Evolutionary conservation across 257 asterid genomes (phyloP).

Genomic region (Nicotiana noctiflora): DNA sequence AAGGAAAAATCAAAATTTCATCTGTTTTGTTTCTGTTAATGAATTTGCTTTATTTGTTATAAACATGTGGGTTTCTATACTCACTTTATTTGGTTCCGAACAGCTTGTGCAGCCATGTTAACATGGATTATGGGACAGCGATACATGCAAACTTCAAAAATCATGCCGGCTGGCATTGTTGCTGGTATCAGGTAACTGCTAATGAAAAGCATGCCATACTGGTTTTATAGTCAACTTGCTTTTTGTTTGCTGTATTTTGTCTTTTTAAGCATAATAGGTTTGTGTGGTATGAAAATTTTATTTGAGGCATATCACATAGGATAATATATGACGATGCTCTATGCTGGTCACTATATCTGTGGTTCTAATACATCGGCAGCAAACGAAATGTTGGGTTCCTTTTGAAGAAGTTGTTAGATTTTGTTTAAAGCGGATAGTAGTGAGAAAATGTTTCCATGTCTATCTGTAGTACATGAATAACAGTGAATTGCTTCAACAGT

Average conservation of each 20-base stretch:
- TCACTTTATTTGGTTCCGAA: slow-evolving; percentile 10
- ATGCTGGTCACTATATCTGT: neutral
- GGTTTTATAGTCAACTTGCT: neutral
- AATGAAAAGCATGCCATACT: neutral
- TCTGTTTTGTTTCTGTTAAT: neutral
- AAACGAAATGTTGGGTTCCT: neutral
- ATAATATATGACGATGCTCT: neutral
- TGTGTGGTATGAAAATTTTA: neutral
- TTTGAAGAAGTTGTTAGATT: neutral
- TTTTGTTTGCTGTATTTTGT: neutral
- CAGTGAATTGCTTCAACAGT: neutral
- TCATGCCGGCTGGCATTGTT: slow-evolving; percentile 96
- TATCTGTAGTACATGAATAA: neutral
- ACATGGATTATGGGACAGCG: slow-evolving; percentile 84
- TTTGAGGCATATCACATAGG: neutral
- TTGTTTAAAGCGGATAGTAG: neutral
- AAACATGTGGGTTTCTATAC: neutral
- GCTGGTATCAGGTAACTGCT: slow-evolving; percentile 78
- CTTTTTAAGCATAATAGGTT: neutral
- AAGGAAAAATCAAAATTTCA: neutral
- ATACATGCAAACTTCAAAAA: slow-evolving; percentile 65
- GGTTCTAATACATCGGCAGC: neutral
- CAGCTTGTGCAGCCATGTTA: slow-evolving; percentile 63
- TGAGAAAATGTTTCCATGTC: neutral
- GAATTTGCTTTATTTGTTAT: neutral